phyloP scores from a whole-genome alignment of 768 basidiomycete species.

The Naganishia antarctica region DNA sequence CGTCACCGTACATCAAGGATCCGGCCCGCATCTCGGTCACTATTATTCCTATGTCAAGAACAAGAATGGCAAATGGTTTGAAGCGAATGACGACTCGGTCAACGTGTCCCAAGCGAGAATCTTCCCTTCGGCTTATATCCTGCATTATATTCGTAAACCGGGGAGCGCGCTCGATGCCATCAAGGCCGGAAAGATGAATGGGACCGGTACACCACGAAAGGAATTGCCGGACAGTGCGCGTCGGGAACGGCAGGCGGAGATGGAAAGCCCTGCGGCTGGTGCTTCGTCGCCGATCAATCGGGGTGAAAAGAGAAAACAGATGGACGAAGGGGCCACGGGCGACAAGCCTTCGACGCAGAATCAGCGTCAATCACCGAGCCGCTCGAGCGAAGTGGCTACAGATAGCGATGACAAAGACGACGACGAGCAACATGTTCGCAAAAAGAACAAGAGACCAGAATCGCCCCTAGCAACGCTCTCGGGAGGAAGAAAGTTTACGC shows the following conservation, averaged over 20 bases:
- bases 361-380: background rate
- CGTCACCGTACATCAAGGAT: conserved; percentile 86
- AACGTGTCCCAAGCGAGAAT: conserved; percentile 53
- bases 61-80: conserved; percentile 68
- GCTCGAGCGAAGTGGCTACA: background rate
- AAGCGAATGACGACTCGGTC: conserved; percentile 82
- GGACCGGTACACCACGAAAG: background rate
- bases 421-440: background rate
- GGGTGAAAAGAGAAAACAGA: conserved; percentile 11
- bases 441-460: conserved; percentile 13
- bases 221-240: background rate
- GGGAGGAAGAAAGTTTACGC: background rate
- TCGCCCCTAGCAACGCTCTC: no score
- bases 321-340: conserved; percentile 1
- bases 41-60: conserved; percentile 82
- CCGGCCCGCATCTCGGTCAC: conserved; percentile 90
- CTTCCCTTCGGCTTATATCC: conserved; percentile 76
- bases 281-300: conserved; percentile 1
- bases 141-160: conserved; percentile 70
- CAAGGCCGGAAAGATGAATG: conserved; percentile 11
- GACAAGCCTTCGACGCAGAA: background rate
- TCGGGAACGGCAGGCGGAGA: background rate
- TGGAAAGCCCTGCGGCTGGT: background rate
- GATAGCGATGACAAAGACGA: background rate
- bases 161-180: conserved; percentile 18